These are phyloP conservation scores for Omphalotus guepiniiformis DNA, from an alignment of 768 basidiomycete species.

Conservation along the genomic window DNA sequence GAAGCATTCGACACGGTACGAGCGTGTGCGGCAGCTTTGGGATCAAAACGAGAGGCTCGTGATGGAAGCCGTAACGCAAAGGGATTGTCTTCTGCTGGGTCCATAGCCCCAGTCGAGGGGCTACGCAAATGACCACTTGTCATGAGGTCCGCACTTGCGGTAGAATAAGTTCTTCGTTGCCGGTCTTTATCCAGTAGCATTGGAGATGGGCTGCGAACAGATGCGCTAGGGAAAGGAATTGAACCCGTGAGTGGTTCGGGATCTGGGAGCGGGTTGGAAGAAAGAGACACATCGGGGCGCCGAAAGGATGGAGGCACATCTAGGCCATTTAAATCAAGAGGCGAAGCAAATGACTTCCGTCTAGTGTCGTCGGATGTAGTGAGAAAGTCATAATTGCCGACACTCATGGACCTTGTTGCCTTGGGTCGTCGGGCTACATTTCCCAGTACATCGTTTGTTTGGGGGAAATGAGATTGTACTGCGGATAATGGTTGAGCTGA, in stretches of 20 bases:
- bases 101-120: constrained; percentile 44
- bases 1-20: constrained; percentile 64
- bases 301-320: constrained; percentile 40
- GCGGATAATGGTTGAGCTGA: constrained; percentile 35
- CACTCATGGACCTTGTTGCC: constrained; percentile 59
- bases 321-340: constrained; percentile 48
- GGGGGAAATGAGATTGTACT: constrained; percentile 39
- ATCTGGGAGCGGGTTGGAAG: constrained; percentile 35
- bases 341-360: constrained; percentile 55
- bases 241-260: constrained; percentile 31
- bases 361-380: constrained; percentile 35
- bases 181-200: constrained; percentile 30
- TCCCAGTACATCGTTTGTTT: constrained; percentile 35
- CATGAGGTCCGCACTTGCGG: constrained; percentile 43
- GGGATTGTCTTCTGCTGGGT: constrained; percentile 51
- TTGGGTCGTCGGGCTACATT: constrained; percentile 28
- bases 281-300: constrained; percentile 44
- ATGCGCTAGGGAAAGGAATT: constrained; percentile 63
- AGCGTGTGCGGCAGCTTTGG: constrained; percentile 57
- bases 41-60: constrained; percentile 73
- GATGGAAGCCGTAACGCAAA: constrained; percentile 67
- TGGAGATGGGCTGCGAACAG: constrained; percentile 49
- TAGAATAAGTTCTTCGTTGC: constrained; percentile 48
- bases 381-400: constrained; percentile 56
- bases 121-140: constrained; percentile 35